These are phyloP conservation scores for Penicillium sp. DNA, from an alignment of 2,329 filamentous ascomycete species.

Conservation along the genomic window DNA sequence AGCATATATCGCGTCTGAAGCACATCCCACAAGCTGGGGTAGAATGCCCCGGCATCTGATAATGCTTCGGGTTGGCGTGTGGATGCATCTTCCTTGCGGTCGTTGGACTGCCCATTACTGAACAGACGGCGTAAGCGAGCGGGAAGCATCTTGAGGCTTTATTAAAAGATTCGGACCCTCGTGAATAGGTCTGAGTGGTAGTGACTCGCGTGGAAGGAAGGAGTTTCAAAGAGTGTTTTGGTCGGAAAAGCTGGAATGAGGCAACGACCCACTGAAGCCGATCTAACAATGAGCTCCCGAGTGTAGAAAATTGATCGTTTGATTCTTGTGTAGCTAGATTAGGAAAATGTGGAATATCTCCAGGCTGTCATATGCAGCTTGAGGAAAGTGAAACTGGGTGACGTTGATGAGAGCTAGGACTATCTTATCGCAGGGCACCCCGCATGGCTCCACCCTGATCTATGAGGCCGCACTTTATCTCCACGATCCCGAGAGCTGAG, in stretches of 20 bases:
- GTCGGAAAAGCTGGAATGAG: not conserved
- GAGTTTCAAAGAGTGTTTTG: not conserved
- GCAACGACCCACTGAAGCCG: not conserved
- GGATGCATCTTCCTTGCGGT: not conserved
- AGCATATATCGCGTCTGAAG: conserved; percentile 33
- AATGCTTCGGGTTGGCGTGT: not conserved
- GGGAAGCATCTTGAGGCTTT: not conserved
- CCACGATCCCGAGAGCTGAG: not conserved
- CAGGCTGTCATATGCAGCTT: not conserved
- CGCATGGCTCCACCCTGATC: not conserved
- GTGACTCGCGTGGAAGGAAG: not conserved
- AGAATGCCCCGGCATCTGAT: conserved; percentile 12
- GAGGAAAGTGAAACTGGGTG: not conserved
- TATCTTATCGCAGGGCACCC: conserved; percentile 2
- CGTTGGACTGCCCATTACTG: not conserved
- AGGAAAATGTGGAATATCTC: not conserved
- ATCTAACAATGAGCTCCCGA: not conserved
- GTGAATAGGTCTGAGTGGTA: not conserved
- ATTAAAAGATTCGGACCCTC: not conserved
- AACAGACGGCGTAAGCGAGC: not conserved
- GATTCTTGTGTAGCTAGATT: not conserved
- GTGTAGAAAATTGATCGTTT: too few species aligned
- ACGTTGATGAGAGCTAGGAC: not conserved
- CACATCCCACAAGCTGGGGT: conserved; percentile 33
- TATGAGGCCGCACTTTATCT: not conserved